Conservation (phyloP, 768 basidiomycete genomes). For the Termitomyces sp. region DNA sequence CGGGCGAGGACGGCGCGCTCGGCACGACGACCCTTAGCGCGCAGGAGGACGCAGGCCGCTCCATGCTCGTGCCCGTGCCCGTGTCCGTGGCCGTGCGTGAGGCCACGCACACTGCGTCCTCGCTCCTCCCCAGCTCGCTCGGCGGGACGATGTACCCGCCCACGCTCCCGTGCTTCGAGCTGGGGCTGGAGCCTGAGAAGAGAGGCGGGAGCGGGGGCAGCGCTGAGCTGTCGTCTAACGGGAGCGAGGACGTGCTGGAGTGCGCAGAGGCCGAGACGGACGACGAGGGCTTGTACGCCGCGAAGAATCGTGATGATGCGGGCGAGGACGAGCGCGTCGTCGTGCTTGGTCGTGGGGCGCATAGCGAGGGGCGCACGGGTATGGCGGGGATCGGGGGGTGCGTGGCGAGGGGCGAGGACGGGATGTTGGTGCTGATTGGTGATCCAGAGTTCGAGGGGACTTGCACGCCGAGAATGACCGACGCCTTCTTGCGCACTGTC, state of each 20-base stretch:
- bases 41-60: too few relatives aligned
- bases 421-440: not conserved
- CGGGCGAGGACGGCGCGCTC: too few relatives aligned
- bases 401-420: conserved; percentile 1
- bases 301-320: conserved; percentile 49
- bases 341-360: conserved; percentile 35
- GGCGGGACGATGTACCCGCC: too few relatives aligned
- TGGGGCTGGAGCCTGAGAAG: too few relatives aligned
- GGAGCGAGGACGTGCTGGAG: conserved; percentile 56
- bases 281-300: conserved; percentile 23
- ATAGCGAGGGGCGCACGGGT: not conserved
- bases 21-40: too few relatives aligned
- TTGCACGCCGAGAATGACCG: conserved; percentile 6
- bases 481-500: conserved; percentile 12
- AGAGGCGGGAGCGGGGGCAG: conserved; percentile 37
- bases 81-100: too few relatives aligned
- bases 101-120: too few relatives aligned
- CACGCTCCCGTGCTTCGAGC: too few relatives aligned
- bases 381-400: not conserved
- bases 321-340: conserved; percentile 62
- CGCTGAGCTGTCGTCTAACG: conserved; percentile 29
- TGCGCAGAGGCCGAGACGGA: conserved; percentile 39
- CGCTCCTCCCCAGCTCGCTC: too few relatives aligned
- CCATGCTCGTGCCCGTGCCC: too few relatives aligned
- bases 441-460: not conserved